These are phyloP conservation scores for Boletellus sp. DNA, from an alignment of 1,284 basidiomycete species.

Conservation along the genomic window DNA sequence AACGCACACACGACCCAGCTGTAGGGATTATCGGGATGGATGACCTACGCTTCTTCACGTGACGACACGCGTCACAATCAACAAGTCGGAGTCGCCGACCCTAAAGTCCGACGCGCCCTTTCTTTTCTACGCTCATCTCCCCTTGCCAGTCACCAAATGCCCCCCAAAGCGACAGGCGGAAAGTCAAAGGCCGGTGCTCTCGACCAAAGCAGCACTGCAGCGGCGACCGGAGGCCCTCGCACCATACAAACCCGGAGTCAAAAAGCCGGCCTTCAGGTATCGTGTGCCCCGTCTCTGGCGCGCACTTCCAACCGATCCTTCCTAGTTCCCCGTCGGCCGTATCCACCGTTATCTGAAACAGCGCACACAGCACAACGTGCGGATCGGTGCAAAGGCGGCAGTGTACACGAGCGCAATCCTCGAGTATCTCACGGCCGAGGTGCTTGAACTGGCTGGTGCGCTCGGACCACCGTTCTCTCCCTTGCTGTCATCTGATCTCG, in stretches of 20 bases:
- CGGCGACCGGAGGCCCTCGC: slow-evolving; percentile 37
- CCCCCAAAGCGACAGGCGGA: slow-evolving; percentile 36
- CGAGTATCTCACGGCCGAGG: slow-evolving; percentile 89
- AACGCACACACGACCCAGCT: too few species aligned
- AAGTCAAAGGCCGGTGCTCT: slow-evolving; percentile 37
- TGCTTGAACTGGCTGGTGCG: slow-evolving; percentile 83
- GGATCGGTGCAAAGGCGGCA: slow-evolving; percentile 89
- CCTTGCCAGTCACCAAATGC: slow-evolving; percentile 19
- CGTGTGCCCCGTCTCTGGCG: neutral
- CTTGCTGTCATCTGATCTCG: too few species aligned
- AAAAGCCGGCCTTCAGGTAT: slow-evolving; percentile 81
- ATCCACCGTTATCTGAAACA: slow-evolving; percentile 93
- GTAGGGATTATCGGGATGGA: too few species aligned
- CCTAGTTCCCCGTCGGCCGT: slow-evolving; percentile 88
- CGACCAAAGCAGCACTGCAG: slow-evolving; percentile 38
- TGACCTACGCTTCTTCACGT: slow-evolving; percentile 18
- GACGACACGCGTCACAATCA: slow-evolving; percentile 32
- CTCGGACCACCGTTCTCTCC: slow-evolving; percentile 9
- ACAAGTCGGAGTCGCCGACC: slow-evolving; percentile 33
- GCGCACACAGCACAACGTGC: slow-evolving; percentile 89
- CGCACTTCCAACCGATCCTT: slow-evolving; percentile 1
- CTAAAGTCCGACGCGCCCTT: slow-evolving; percentile 31
- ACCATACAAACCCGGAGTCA: slow-evolving; percentile 70
- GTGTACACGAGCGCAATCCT: slow-evolving; percentile 91
- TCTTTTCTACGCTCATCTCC: slow-evolving; percentile 24